Percentiles rank a stretch among this genome's conserved stretches.
phyloP scores from a whole-genome alignment of 768 basidiomycete genomes.

The Pleurotus tuber-regium region DNA sequence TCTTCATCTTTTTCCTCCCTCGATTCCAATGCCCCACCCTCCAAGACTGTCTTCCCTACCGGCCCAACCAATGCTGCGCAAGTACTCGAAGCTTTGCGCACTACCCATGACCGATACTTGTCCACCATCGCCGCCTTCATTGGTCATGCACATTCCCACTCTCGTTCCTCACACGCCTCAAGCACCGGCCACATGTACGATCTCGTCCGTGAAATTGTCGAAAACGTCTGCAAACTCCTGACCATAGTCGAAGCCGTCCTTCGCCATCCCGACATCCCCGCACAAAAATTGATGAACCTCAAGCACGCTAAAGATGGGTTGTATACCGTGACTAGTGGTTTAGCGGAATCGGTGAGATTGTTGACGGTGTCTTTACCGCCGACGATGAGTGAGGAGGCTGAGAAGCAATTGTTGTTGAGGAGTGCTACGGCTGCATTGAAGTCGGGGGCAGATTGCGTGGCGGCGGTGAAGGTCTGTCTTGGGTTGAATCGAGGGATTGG shows the following conservation, averaged over 20 bases:
- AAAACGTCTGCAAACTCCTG: slow-evolving; percentile 88
- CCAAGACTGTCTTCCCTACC: slow-evolving; percentile 60
- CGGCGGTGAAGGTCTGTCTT: slow-evolving; percentile 81
- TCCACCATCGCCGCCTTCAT: slow-evolving; percentile 97
- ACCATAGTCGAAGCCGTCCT: slow-evolving; percentile 89
- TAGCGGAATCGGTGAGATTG: slow-evolving; percentile 84
- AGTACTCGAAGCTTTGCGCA: slow-evolving; percentile 73
- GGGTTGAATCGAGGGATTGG: slow-evolving; percentile 49
- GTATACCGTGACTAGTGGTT: slow-evolving; percentile 79
- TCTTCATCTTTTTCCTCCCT: slow-evolving; percentile 67
- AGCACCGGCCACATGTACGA: slow-evolving; percentile 94
- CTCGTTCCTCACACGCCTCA: slow-evolving; percentile 85
- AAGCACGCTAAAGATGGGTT: slow-evolving; percentile 74
- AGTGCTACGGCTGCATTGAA: slow-evolving; percentile 88
- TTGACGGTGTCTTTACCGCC: slow-evolving; percentile 55
- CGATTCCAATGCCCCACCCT: slow-evolving; percentile 44
- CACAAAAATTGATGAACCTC: slow-evolving; percentile 62
- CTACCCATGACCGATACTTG: slow-evolving; percentile 85
- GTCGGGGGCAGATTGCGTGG: slow-evolving; percentile 85
- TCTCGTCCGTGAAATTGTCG: slow-evolving; percentile 91
- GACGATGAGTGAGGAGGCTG: slow-evolving; percentile 71
- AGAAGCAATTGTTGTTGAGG: slow-evolving; percentile 72
- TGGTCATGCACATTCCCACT: slow-evolving; percentile 93
- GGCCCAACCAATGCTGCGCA: slow-evolving; percentile 70
- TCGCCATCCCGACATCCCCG: slow-evolving; percentile 67